phyloP scores from a whole-genome alignment of 2,329 filamentous ascomycete species.

The Lasiodiplodia citricola region DNA sequence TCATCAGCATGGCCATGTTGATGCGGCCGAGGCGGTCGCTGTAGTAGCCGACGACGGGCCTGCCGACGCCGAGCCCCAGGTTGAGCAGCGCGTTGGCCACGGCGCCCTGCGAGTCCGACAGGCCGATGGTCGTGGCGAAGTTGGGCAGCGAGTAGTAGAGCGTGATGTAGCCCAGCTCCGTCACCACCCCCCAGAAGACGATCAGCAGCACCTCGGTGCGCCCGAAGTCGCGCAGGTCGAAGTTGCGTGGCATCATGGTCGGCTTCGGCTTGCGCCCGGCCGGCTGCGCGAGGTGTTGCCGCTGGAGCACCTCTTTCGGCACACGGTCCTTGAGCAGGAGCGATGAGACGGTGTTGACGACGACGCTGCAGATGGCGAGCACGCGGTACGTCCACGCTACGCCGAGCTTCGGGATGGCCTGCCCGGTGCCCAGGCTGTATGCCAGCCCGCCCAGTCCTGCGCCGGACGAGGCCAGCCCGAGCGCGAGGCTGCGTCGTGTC shows the following conservation, averaged over 20 bases:
- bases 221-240: slow-evolving; percentile 38
- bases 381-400: slow-evolving; percentile 38
- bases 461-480: slow-evolving; percentile 42
- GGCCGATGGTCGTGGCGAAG: slow-evolving; percentile 49
- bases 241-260: neutral
- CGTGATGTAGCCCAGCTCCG: slow-evolving; percentile 51
- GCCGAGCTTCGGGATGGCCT: slow-evolving; percentile 37
- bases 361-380: slow-evolving; percentile 37
- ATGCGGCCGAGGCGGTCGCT: slow-evolving; percentile 54
- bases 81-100: slow-evolving; percentile 51
- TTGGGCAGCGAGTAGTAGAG: slow-evolving; percentile 50
- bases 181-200: slow-evolving; percentile 47
- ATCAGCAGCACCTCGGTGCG: slow-evolving; percentile 42
- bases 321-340: slow-evolving; percentile 37
- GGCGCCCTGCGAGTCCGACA: slow-evolving; percentile 45
- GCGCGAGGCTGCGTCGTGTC: slow-evolving; percentile 41
- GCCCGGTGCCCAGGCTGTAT: slow-evolving; percentile 35
- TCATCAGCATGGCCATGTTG: slow-evolving; percentile 49
- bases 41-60: slow-evolving; percentile 53
- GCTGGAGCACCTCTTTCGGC: slow-evolving; percentile 25
- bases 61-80: slow-evolving; percentile 54
- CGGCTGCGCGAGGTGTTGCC: slow-evolving; percentile 36
- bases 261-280: neutral
- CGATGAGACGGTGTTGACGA: slow-evolving; percentile 32
- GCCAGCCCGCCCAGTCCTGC: slow-evolving; percentile 42